Evolutionary conservation across 192 early-diverging fungal genomes (phyloP), one percentile per base, ranked within the genome.

Genomic region (Chytriomyces sp.): DNA sequence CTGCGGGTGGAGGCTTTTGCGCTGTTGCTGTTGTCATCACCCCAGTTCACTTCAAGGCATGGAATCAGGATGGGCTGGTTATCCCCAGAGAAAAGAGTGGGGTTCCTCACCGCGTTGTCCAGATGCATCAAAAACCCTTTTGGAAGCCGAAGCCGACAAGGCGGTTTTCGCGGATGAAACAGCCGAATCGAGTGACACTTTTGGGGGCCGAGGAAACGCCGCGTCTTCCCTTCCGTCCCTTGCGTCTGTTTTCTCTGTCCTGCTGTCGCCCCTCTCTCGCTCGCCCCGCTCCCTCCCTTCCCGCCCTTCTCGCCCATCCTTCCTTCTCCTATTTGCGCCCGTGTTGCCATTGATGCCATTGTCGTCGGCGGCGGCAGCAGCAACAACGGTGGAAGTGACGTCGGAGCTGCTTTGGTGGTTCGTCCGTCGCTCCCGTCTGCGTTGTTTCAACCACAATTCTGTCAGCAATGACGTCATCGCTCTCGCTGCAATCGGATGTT

Each of bases 171-270:
- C 59, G 10, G 34, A 12, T 30, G 28, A 8, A n/a, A 25, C 30
- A 12, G 28, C 22, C 28, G 30, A 17, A 28, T n/a, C 56, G 56
- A 28, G 56, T 30, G 30, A 12, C 28, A 68, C 65, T 34, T 68
- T 68, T 55, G 65, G 65, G 17, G 34, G n/a, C 19, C 65, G 65
- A 32, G 65, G 65, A 54, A 68, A 68, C 39, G 39, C 62, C n/a
- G 30, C 59, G 30, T n/a, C n/a, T n/a, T n/a, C n/a, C n/a, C n/a
- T n/a, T n/a, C n/a, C n/a, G n/a, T n/a, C 54, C 10, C 22, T 10
- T 49, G 41, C 41, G n/a, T 49, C 41, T n/a, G 22, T 49, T 49
- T n/a, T 49, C 44, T 49, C 44, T 14, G 44, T 49, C 22, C 44
- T 49, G 56, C 10, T 49, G 41, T 0, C n/a, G 10, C n/a, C 41